Conservation (phyloP, 176 grass and related monocot genomes). For the Hordeum vulgare region MorexV3_pseudomolecules_assembly NC_058520.1:193301762-193302261, state of each 20-base stretch:
- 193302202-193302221: conserved; percentile 95
- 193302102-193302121: not conserved
- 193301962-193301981: conserved; percentile 29
- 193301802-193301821: not conserved
- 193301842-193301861: conserved; percentile 49
- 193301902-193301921: conserved; percentile 31
- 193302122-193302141: conserved; percentile 28
- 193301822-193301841: conserved; percentile 18
- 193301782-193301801: not conserved
- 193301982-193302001: conserved; percentile 38
- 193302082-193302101: not conserved
- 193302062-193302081: not conserved
- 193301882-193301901: conserved; percentile 2
- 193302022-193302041: conserved; percentile 1
- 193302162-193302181: conserved; percentile 62
- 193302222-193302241: conserved; percentile 72
- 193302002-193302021: conserved; percentile 20
- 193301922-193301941: conserved; percentile 49
- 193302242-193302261: not conserved
- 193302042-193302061: not conserved
- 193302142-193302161: conserved; percentile 70
- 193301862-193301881: conserved; percentile 36
- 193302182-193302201: conserved; percentile 56
- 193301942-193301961: conserved; percentile 45
- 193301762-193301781: not conserved